Evolutionary conservation across 495 filamentous ascomycete genomes (phyloP).

Genomic region (Penicillium roqueforti): DNA sequence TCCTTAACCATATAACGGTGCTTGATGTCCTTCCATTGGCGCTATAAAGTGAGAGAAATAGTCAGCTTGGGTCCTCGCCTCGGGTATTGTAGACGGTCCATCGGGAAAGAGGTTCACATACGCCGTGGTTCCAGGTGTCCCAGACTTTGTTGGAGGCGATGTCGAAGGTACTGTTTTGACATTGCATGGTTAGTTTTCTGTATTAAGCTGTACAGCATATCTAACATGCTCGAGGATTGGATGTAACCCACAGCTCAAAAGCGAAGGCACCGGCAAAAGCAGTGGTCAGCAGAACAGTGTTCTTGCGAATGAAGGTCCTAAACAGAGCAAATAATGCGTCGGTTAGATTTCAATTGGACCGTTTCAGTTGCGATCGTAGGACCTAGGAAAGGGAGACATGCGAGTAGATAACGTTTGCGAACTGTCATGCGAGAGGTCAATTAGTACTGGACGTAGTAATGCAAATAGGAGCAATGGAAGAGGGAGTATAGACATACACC

Average conservation of each 20-base stretch:
- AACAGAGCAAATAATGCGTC: conserved; percentile 17
- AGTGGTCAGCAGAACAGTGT: conserved; percentile 76
- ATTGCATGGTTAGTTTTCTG: conserved; percentile 13
- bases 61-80: conserved; percentile 29
- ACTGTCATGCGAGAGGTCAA: conserved; percentile 43
- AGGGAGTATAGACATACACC: conserved; percentile 32
- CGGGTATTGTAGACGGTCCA: conserved; percentile 1
- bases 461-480: background rate
- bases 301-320: conserved; percentile 80
- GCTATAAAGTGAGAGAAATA: conserved; percentile 46
- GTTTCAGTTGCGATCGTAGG: conserved; percentile 16
- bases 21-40: conserved; percentile 99
- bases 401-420: conserved; percentile 72
- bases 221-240: conserved; percentile 1
- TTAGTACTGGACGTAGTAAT: conserved; percentile 4
- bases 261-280: conserved; percentile 87
- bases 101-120: conserved; percentile 47
- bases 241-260: conserved; percentile 78
- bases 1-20: conserved; percentile 68
- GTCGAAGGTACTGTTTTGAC: conserved; percentile 65
- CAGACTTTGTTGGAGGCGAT: conserved; percentile 73
- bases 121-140: conserved; percentile 84
- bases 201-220: background rate
- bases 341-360: conserved; percentile 19
- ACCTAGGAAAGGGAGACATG: conserved; percentile 50